Percentiles rank a stretch among this genome's conserved stretches.
phyloP scores from a whole-genome alignment of 148 eudicot species.

The Polygonum aviculare region DNA sequence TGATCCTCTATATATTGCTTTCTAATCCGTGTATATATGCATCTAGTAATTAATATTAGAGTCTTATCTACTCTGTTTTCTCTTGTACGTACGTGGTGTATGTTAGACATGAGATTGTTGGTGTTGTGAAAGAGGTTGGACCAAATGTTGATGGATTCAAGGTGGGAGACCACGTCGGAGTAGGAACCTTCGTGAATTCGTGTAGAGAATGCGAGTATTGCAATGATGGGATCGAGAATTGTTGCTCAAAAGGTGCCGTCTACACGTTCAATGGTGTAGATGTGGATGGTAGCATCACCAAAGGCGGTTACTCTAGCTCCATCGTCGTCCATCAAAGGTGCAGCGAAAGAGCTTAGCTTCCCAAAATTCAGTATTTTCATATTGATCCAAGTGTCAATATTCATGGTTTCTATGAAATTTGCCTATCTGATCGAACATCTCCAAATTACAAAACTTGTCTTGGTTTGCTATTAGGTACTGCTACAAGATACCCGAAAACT shows the following conservation, averaged over 20 bases:
- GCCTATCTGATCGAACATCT: too few species aligned
- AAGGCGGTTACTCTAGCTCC: slow-evolving; percentile 33
- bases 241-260: slow-evolving; percentile 31
- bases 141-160: slow-evolving; percentile 48
- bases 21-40: background rate
- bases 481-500: slow-evolving; percentile 25
- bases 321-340: slow-evolving; percentile 29
- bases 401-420: too few species aligned
- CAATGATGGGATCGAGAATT: slow-evolving; percentile 43
- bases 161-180: slow-evolving; percentile 77
- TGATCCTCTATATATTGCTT: background rate
- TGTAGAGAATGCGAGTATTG: slow-evolving; percentile 78
- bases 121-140: slow-evolving; percentile 68
- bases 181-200: slow-evolving; percentile 77
- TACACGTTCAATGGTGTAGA: slow-evolving; percentile 12
- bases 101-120: slow-evolving; percentile 78
- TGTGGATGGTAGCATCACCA: slow-evolving; percentile 27
- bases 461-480: slow-evolving; percentile 14
- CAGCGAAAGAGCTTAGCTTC: too few species aligned
- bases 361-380: too few species aligned
- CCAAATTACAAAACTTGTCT: background rate
- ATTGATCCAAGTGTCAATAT: too few species aligned
- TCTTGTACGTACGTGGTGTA: background rate
- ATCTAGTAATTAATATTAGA: too few species aligned
- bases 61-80: background rate